Conservation (phyloP, 371 early-diverging fungal genomes). For the Lichtheimia ornata region DNA sequence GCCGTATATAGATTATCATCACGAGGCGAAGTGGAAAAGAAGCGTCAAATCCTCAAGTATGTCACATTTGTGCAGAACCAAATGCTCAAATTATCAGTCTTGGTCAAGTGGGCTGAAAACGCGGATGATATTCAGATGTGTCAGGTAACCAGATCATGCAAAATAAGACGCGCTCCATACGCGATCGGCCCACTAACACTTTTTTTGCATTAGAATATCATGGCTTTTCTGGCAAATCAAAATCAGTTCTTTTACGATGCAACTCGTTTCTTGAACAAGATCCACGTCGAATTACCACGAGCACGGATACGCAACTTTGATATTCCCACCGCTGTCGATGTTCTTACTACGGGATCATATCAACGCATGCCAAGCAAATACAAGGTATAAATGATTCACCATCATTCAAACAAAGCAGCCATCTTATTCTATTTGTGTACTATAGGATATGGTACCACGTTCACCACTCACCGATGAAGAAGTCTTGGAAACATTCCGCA, state of each 20-base stretch:
- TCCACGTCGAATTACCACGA: conserved; percentile 62
- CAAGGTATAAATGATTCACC: conserved; percentile 28
- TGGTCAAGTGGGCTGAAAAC: conserved; percentile 75
- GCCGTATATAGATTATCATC: conserved; percentile 48
- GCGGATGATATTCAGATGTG: conserved; percentile 76
- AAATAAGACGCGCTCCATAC: neutral
- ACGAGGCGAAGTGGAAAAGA: conserved; percentile 59
- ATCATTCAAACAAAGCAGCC: neutral
- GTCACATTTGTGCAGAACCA: conserved; percentile 60
- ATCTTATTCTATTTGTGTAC: conserved; percentile 7
- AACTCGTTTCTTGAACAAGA: conserved; percentile 68
- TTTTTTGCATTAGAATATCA: conserved; percentile 53
- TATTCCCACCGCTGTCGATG: conserved; percentile 74
- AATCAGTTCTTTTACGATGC: conserved; percentile 69
- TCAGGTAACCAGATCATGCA: conserved; percentile 45
- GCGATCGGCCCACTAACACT: neutral
- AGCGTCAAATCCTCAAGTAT: conserved; percentile 60
- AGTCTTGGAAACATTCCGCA: conserved; percentile 55
- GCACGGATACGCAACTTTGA: conserved; percentile 78
- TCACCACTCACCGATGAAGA: conserved; percentile 55
- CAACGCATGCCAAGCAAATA: conserved; percentile 65
- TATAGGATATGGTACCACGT: conserved; percentile 55
- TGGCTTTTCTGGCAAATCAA: conserved; percentile 72
- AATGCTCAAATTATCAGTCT: conserved; percentile 64
- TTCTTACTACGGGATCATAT: conserved; percentile 74